Conservation (phyloP, 2,329 filamentous ascomycete species). For the Pezicula neosporulosa region DNA sequence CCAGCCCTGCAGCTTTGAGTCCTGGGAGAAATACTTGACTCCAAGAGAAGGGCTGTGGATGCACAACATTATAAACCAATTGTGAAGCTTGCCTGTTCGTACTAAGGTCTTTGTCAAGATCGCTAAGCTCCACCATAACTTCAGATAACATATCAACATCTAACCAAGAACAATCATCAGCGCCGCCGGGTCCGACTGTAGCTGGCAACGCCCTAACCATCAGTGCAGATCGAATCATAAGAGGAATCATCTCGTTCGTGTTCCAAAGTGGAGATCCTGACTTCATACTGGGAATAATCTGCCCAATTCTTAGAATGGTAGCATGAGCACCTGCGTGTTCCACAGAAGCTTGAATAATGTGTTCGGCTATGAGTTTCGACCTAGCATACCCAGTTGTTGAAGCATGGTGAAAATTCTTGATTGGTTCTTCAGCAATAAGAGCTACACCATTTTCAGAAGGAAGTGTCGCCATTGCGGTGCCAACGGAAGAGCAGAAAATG, state of each 20-base stretch:
- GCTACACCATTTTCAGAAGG: conserved; percentile 15
- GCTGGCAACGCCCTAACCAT: conserved; percentile 41
- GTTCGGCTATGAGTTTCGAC: conserved; percentile 45
- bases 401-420: conserved; percentile 22
- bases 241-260: conserved; percentile 45
- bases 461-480: conserved; percentile 25
- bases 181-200: conserved; percentile 19
- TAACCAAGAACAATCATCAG: conserved; percentile 36
- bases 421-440: conserved; percentile 31
- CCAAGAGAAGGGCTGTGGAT: conserved; percentile 43
- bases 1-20: conserved; percentile 40
- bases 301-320: conserved; percentile 43
- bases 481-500: conserved; percentile 35
- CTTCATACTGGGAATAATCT: conserved; percentile 39
- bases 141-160: conserved; percentile 41
- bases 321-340: conserved; percentile 24
- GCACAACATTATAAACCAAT: conserved; percentile 49
- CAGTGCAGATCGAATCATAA: conserved; percentile 44
- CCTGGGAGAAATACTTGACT: conserved; percentile 47
- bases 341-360: conserved; percentile 36
- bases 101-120: conserved; percentile 11
- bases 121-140: conserved; percentile 35
- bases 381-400: conserved; percentile 47
- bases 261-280: conserved; percentile 37
- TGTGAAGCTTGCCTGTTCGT: not conserved